A percentile compares a stretch with the other conserved stretches of the same genome.
These are phyloP conservation scores for Diaporthe nobilis DNA, from an alignment of 2,329 filamentous ascomycete genomes.

Conservation along the genomic window DNA sequence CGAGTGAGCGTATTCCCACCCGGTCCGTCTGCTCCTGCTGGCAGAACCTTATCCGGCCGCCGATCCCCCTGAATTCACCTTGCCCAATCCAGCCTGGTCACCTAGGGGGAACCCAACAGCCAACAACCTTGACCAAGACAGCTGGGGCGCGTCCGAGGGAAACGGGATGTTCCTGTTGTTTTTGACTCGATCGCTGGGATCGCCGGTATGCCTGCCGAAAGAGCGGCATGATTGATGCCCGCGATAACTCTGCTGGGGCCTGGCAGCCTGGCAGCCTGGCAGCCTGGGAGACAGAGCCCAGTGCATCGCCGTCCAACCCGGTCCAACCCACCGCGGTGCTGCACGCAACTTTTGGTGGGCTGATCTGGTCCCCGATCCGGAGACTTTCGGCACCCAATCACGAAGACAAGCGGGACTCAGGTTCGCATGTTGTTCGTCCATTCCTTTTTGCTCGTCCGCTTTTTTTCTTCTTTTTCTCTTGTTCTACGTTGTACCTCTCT, in stretches of 20 bases:
- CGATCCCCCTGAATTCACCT: conserved; percentile 30
- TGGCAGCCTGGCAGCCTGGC: conserved; percentile 2
- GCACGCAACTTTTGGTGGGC: conserved; percentile 20
- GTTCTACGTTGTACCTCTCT: neutral
- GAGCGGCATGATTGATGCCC: conserved; percentile 24
- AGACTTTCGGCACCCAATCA: conserved; percentile 16
- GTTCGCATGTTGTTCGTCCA: neutral
- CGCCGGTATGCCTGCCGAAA: conserved; percentile 24
- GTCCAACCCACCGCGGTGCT: conserved; percentile 2
- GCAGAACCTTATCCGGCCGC: conserved; percentile 32
- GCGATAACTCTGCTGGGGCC: conserved; percentile 17
- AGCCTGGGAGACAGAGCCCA: neutral
- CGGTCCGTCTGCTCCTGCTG: conserved; percentile 14
- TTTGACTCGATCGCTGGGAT: conserved; percentile 34
- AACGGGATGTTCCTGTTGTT: conserved; percentile 20
- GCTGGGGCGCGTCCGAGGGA: neutral
- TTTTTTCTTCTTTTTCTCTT: neutral
- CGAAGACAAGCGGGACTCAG: neutral
- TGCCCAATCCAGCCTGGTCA: conserved; percentile 23
- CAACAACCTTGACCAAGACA: conserved; percentile 4
- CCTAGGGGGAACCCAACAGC: conserved; percentile 24
- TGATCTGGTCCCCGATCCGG: conserved; percentile 26
- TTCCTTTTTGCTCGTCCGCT: neutral
- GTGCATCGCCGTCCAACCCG: conserved; percentile 18
- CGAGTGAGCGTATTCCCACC: conserved; percentile 22